A percentile compares a stretch with the other conserved stretches of the same genome.
Evolutionary conservation across 2,329 filamentous ascomycete genomes (phyloP).

Genomic region (Penicillium sp.): DNA sequence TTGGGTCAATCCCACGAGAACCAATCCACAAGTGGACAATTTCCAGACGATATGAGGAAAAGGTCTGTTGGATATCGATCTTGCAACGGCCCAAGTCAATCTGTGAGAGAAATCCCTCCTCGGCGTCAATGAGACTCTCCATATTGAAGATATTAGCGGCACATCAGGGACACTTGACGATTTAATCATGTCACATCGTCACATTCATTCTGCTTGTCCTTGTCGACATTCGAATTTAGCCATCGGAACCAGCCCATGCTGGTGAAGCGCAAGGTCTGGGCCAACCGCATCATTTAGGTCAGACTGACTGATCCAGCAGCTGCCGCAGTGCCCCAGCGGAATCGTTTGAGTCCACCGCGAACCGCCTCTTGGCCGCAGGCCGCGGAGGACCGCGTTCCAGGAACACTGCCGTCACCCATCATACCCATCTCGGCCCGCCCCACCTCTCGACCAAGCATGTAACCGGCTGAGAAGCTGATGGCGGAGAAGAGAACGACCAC

Average conservation of each 20-base stretch:
- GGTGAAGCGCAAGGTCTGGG: not conserved
- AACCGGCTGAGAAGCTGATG: conserved; percentile 60
- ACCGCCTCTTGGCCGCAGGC: conserved; percentile 43
- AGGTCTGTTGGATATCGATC: no score
- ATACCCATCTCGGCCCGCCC: conserved; percentile 47
- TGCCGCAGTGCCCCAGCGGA: conserved; percentile 39
- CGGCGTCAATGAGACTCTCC: no score
- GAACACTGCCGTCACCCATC: conserved; percentile 22
- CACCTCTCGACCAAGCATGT: conserved; percentile 55
- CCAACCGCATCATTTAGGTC: conserved; percentile 19
- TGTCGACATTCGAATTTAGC: no score
- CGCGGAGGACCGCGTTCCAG: conserved; percentile 29
- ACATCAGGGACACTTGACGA: no score
- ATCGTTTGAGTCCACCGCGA: conserved; percentile 37
- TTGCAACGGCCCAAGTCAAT: no score
- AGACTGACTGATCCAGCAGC: conserved; percentile 33
- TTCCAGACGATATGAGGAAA: no score
- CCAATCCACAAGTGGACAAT: no score
- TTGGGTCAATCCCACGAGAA: no score
- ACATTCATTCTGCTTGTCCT: not conserved
- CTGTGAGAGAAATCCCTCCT: no score
- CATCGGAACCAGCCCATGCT: not conserved
- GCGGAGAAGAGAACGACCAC: conserved; percentile 60
- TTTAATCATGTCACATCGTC: no score
- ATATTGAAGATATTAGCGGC: no score